Percentiles rank a stretch among this genome's conserved stretches.
phyloP scores from a whole-genome alignment of 2,329 filamentous ascomycete genomes.

The Phyllosticta ampelicida region DNA sequence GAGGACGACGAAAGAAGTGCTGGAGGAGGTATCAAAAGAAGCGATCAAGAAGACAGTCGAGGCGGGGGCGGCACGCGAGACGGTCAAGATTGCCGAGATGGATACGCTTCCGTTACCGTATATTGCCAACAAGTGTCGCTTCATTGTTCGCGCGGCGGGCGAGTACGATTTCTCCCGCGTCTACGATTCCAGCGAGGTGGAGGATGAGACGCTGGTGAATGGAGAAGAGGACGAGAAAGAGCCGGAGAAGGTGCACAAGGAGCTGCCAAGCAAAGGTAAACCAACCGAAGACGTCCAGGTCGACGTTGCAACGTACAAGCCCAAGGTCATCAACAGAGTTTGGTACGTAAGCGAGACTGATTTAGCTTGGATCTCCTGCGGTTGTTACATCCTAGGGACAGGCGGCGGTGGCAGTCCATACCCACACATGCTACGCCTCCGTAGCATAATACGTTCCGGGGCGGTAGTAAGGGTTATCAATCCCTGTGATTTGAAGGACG shows the following conservation, averaged over 20 bases:
- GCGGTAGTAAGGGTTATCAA: conserved; percentile 34
- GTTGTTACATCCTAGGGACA: conserved; percentile 51
- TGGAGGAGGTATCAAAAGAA: conserved; percentile 32
- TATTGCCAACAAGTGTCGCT: conserved; percentile 20
- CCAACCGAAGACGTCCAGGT: conserved; percentile 21
- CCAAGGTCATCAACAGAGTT: conserved; percentile 36
- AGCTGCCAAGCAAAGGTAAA: not conserved
- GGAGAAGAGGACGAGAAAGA: not conserved
- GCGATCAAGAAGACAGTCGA: conserved; percentile 26
- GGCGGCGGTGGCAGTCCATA: conserved; percentile 49
- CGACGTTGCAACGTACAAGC: conserved; percentile 18
- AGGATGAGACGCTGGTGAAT: not conserved
- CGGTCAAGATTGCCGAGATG: conserved; percentile 36
- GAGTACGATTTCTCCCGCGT: conserved; percentile 2
- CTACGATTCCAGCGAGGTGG: not conserved
- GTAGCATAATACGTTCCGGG: conserved; percentile 27
- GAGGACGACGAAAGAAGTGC: conserved; percentile 13
- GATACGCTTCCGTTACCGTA: conserved; percentile 30
- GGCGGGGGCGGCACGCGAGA: conserved; percentile 24
- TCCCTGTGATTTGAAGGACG: conserved; percentile 29
- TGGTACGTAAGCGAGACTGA: conserved; percentile 52
- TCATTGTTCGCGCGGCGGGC: conserved; percentile 11
- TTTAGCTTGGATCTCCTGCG: conserved; percentile 45
- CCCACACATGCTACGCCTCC: conserved; percentile 40
- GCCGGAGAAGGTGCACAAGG: not conserved